Evolutionary conservation across 768 basidiomycete genomes (phyloP).

Genomic region (Boletus tylopilopsis): DNA sequence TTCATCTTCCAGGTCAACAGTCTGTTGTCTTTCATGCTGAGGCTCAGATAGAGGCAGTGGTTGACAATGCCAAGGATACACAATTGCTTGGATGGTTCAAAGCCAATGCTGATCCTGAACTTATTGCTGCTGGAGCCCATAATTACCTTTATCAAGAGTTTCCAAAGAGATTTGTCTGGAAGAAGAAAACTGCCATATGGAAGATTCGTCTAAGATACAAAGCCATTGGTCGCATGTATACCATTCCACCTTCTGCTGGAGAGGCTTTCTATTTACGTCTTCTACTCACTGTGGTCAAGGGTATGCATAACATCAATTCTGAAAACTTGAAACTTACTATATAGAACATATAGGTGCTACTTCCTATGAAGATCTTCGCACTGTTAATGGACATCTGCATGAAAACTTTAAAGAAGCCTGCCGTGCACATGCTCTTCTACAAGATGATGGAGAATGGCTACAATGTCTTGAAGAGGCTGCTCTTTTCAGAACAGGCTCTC

Average conservation of each 20-base stretch:
- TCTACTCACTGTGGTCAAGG: slow-evolving; percentile 36
- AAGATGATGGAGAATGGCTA: slow-evolving; percentile 47
- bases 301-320: neutral
- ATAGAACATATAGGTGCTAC: neutral
- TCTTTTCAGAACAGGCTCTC: neutral
- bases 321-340: too few relatives aligned
- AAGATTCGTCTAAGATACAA: slow-evolving; percentile 25
- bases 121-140: neutral
- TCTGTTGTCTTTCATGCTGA: neutral
- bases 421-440: slow-evolving; percentile 37
- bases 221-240: slow-evolving; percentile 13
- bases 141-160: slow-evolving; percentile 33
- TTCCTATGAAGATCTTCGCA: slow-evolving; percentile 2
- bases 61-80: neutral
- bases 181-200: slow-evolving; percentile 20
- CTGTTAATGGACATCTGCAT: slow-evolving; percentile 12
- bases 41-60: neutral
- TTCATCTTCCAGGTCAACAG: neutral
- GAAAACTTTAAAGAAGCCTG: slow-evolving; percentile 40
- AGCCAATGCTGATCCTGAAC: neutral
- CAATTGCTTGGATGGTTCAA: neutral
- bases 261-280: slow-evolving; percentile 40
- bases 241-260: slow-evolving; percentile 21
- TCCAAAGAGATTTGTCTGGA: slow-evolving; percentile 29
- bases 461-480: slow-evolving; percentile 40